Percentiles rank a stretch among this genome's conserved stretches.
These are phyloP conservation scores for Neostapfia colusana DNA, from an alignment of 176 grass and related monocot genomes.

Conservation along the genomic window DNA sequence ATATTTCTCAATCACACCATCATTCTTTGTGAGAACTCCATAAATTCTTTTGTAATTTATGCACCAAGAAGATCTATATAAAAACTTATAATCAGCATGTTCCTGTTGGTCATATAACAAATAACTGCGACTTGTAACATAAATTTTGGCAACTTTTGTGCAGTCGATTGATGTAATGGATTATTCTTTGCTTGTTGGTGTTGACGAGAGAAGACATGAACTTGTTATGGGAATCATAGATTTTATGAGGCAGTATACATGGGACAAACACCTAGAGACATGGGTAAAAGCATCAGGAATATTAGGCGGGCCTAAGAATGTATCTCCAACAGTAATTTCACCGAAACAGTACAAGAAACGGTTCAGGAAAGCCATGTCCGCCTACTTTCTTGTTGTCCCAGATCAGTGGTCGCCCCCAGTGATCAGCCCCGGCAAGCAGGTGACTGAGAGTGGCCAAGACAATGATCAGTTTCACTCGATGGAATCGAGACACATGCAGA, in stretches of 20 bases:
- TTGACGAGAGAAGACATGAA: slow-evolving; percentile 88
- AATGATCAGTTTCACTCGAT: slow-evolving; percentile 29
- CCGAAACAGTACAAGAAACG: slow-evolving; percentile 95
- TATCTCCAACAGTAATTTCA: slow-evolving; percentile 89
- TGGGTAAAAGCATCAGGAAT: slow-evolving; percentile 99
- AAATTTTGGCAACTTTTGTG: slow-evolving; percentile 42
- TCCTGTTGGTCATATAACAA: slow-evolving; percentile 13
- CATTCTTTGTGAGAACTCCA: background rate
- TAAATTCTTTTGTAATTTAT: background rate
- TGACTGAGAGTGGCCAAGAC: slow-evolving; percentile 51
- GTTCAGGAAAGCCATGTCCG: slow-evolving; percentile 94
- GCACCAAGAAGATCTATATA: background rate
- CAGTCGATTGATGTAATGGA: slow-evolving; percentile 99
- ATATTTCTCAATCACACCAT: background rate
- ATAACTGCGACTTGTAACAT: slow-evolving; percentile 23
- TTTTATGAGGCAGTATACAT: slow-evolving; percentile 98
- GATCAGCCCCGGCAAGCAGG: slow-evolving; percentile 45
- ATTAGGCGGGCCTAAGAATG: slow-evolving; percentile 90
- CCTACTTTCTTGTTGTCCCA: slow-evolving; percentile 91
- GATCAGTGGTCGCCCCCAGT: slow-evolving; percentile 78
- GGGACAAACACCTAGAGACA: slow-evolving; percentile 96
- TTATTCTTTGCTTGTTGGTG: slow-evolving; percentile 88
- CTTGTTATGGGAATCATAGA: slow-evolving; percentile 93
- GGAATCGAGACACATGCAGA: slow-evolving; percentile 31
- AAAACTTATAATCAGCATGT: background rate